Conservation (phyloP, 2,329 filamentous ascomycete genomes). For the Polytolypa hystricis region DNA sequence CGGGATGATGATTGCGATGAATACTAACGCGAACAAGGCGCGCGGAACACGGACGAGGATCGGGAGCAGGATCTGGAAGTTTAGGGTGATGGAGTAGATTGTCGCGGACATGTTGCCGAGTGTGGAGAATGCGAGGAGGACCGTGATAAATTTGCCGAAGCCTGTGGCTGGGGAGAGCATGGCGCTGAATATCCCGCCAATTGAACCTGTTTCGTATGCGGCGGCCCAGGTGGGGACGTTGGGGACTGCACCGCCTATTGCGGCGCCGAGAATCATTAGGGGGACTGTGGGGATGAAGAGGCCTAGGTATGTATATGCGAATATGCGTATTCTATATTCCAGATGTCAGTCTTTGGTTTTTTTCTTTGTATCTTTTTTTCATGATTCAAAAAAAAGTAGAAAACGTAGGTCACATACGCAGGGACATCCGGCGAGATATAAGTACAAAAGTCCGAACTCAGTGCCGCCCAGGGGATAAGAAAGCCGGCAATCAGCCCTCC, state of each 20-base stretch:
- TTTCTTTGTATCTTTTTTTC: background rate
- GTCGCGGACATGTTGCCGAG: conserved; percentile 55
- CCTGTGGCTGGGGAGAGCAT: conserved; percentile 33
- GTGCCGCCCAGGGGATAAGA: conserved; percentile 16
- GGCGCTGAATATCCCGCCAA: conserved; percentile 50
- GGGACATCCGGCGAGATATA: conserved; percentile 10
- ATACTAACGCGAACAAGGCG: conserved; percentile 47
- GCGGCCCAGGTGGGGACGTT: conserved; percentile 42
- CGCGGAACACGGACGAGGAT: conserved; percentile 49
- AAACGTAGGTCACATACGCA: background rate
- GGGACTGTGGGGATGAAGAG: conserved; percentile 45
- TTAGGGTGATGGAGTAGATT: conserved; percentile 55
- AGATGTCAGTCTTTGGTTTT: background rate
- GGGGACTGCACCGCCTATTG: conserved; percentile 50
- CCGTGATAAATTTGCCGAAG: conserved; percentile 58
- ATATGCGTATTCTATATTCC: conserved; percentile 8
- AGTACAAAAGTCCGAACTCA: conserved; percentile 13
- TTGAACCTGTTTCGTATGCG: conserved; percentile 48
- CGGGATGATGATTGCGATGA: conserved; percentile 55
- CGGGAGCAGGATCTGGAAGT: conserved; percentile 55
- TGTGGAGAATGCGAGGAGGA: conserved; percentile 45
- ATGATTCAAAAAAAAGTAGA: background rate
- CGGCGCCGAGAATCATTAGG: conserved; percentile 53
- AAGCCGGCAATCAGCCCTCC: conserved; percentile 17
- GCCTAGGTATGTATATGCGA: conserved; percentile 28